Evolutionary conservation across 768 basidiomycete genomes (phyloP).

Genomic region (Termitomyces sp.): DNA sequence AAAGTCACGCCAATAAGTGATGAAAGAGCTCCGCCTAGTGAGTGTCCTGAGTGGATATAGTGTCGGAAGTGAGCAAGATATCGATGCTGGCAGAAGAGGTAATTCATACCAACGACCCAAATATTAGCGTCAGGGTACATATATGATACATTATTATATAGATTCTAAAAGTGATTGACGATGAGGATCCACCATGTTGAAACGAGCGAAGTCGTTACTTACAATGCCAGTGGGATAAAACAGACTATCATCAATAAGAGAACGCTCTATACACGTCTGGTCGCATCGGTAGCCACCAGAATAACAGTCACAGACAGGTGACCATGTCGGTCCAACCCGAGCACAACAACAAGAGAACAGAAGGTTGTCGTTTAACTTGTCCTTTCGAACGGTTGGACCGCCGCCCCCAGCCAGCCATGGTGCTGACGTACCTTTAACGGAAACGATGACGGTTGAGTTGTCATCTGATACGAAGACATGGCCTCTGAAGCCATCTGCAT

Average conservation of each 20-base stretch:
- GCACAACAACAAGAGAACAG: constrained; percentile 97
- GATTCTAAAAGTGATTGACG: constrained; percentile 48
- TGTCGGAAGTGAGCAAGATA: neutral
- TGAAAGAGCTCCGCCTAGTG: constrained; percentile 83
- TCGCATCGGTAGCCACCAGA: constrained; percentile 74
- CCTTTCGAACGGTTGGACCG: constrained; percentile 81
- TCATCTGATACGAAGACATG: constrained; percentile 85
- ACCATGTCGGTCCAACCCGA: constrained; percentile 92
- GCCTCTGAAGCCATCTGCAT: constrained; percentile 88
- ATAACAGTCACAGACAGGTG: constrained; percentile 87
- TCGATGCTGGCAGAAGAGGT: neutral
- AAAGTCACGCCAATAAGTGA: constrained; percentile 86
- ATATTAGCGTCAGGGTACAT: constrained; percentile 89
- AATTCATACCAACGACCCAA: constrained; percentile 66
- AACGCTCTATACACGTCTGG: constrained; percentile 73
- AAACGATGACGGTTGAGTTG: constrained; percentile 82
- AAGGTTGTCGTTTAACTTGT: constrained; percentile 95
- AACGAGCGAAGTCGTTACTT: constrained; percentile 22
- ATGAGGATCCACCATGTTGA: neutral
- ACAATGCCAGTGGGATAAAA: constrained; percentile 89
- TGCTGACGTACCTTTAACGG: constrained; percentile 93
- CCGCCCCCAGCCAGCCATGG: constrained; percentile 63
- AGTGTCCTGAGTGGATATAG: constrained; percentile 41
- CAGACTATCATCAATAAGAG: constrained; percentile 75
- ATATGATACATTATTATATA: constrained; percentile 89